Evolutionary conservation across 2,329 filamentous ascomycete genomes (phyloP).

Genomic region (Fusarium sp.): DNA sequence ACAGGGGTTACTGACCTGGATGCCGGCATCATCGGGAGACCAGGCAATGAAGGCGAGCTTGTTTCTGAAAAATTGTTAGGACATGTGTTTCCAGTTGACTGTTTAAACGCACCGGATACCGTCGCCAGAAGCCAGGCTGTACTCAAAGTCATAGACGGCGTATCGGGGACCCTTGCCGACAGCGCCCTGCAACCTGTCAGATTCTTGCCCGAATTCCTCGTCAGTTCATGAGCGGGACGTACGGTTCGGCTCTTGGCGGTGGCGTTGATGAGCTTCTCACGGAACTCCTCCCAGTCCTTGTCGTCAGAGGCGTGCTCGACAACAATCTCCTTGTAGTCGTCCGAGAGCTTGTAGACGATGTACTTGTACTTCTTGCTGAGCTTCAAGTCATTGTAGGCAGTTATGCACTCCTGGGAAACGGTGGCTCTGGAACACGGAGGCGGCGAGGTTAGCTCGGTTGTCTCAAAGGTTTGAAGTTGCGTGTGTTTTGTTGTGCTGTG

Average conservation of each 20-base stretch:
- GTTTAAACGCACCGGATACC: slow-evolving; percentile 69
- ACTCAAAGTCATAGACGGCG: slow-evolving; percentile 88
- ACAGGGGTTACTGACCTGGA: slow-evolving; percentile 70
- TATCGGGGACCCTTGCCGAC: slow-evolving; percentile 80
- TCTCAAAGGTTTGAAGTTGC: slow-evolving; percentile 28
- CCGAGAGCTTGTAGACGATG: slow-evolving; percentile 89
- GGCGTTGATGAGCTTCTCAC: slow-evolving; percentile 79
- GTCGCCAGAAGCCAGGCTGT: slow-evolving; percentile 77
- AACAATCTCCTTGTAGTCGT: slow-evolving; percentile 85
- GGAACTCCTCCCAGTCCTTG: slow-evolving; percentile 78
- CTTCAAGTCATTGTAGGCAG: slow-evolving; percentile 84
- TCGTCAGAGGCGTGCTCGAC: slow-evolving; percentile 79
- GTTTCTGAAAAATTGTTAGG: slow-evolving; percentile 63
- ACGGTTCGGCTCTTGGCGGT: slow-evolving; percentile 79
- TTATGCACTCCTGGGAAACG: slow-evolving; percentile 78
- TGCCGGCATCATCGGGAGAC: slow-evolving; percentile 83
- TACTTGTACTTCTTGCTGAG: slow-evolving; percentile 84
- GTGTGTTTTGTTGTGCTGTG: background rate
- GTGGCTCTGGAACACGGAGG: slow-evolving; percentile 67
- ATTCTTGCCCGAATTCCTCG: background rate
- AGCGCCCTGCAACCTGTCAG: slow-evolving; percentile 59
- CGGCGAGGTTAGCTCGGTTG: slow-evolving; percentile 41
- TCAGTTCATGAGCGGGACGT: slow-evolving; percentile 36
- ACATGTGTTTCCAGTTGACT: background rate
- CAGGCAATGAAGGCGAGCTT: slow-evolving; percentile 85